phyloP scores from a whole-genome alignment of 2,329 filamentous ascomycete genomes.

The Hirsutella rhossiliensis region DNA sequence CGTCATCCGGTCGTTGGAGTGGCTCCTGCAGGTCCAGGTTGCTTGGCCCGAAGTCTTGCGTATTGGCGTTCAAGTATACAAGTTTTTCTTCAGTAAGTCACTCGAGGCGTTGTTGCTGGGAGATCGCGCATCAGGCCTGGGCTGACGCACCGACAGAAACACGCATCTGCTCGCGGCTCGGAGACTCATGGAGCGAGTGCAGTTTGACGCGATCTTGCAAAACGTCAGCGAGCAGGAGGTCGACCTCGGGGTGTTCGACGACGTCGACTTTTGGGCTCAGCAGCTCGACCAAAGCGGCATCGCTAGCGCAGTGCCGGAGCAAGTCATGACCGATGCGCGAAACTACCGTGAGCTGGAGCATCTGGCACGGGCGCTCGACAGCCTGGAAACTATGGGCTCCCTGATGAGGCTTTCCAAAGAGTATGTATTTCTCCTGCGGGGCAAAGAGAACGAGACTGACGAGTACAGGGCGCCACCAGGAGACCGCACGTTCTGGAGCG shows the following conservation, averaged over 20 bases:
- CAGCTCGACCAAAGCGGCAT: conserved; percentile 23
- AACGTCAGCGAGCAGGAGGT: conserved; percentile 24
- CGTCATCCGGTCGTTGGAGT: conserved; percentile 71
- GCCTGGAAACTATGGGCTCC: conserved; percentile 53
- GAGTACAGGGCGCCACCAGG: conserved; percentile 15
- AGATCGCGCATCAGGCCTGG: too few relatives aligned
- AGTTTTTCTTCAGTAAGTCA: conserved; percentile 68
- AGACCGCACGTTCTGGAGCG: conserved; percentile 38
- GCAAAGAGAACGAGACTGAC: conserved; percentile 13
- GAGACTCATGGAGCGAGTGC: conserved; percentile 36
- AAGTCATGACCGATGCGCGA: conserved; percentile 41
- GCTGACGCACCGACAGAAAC: conserved; percentile 20
- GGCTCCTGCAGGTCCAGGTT: conserved; percentile 65
- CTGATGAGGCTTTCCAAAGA: conserved; percentile 37
- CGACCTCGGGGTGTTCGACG: conserved; percentile 25
- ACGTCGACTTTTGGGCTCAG: conserved; percentile 26
- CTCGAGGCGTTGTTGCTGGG: neutral
- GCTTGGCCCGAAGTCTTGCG: conserved; percentile 61
- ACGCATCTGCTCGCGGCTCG: conserved; percentile 43
- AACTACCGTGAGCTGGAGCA: conserved; percentile 58
- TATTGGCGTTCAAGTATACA: conserved; percentile 62
- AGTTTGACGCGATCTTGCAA: conserved; percentile 35
- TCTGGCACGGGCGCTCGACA: conserved; percentile 52
- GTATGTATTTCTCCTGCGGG: conserved; percentile 24
- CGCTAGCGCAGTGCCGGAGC: conserved; percentile 23